Conservation (phyloP, 495 filamentous ascomycete species). For the Talaromyces wortmannii region DNA sequence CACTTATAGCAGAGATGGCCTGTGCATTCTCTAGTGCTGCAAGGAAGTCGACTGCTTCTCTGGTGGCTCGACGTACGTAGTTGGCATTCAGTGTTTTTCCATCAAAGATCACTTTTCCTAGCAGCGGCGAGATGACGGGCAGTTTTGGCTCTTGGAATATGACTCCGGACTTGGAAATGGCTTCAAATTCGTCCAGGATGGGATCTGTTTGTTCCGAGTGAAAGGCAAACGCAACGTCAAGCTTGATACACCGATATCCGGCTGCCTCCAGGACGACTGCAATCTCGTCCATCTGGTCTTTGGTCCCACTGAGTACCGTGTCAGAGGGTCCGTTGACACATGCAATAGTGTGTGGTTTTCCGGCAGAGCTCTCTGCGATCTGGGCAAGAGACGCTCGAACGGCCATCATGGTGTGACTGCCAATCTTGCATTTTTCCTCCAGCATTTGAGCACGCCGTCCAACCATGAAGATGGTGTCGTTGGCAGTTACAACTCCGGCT, state of each 20-base stretch:
- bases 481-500: slow-evolving; percentile 16
- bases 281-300: slow-evolving; percentile 41
- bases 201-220: slow-evolving; percentile 47
- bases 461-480: slow-evolving; percentile 17
- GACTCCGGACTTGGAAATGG: slow-evolving; percentile 19
- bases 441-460: slow-evolving; percentile 16
- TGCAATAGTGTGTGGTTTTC: slow-evolving; percentile 36
- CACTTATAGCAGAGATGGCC: slow-evolving; percentile 7
- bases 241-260: slow-evolving; percentile 18
- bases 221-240: slow-evolving; percentile 48
- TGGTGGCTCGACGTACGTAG: slow-evolving; percentile 19
- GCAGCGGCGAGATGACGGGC: slow-evolving; percentile 25
- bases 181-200: slow-evolving; percentile 38
- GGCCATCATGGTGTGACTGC: slow-evolving; percentile 46
- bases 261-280: slow-evolving; percentile 8
- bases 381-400: slow-evolving; percentile 29
- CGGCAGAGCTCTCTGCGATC: slow-evolving; percentile 5
- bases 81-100: slow-evolving; percentile 23
- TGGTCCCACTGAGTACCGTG: slow-evolving; percentile 54
- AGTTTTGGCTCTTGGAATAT: slow-evolving; percentile 21
- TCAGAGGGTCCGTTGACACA: slow-evolving; percentile 58
- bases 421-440: slow-evolving; percentile 7
- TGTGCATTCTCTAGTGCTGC: slow-evolving; percentile 16
- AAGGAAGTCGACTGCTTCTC: slow-evolving; percentile 24
- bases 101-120: slow-evolving; percentile 11